Percentiles rank a stretch among this genome's conserved stretches.
Evolutionary conservation across 139 green algal species (phyloP).

Genomic region (Coelastrella sp.): DNA sequence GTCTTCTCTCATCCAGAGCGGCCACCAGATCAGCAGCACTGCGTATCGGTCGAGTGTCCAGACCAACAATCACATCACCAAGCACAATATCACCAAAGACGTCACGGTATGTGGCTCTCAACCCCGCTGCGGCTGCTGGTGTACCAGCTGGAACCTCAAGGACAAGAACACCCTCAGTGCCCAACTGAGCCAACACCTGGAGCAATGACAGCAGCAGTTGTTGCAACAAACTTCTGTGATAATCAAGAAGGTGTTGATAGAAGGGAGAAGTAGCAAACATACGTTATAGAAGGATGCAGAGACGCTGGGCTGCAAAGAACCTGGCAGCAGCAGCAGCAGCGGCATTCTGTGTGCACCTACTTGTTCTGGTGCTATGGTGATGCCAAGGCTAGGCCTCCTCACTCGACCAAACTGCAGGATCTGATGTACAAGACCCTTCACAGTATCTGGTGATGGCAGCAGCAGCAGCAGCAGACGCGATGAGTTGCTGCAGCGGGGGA

Average conservation of each 20-base stretch:
- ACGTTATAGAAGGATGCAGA: too few relatives aligned
- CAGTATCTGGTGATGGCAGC: too few relatives aligned
- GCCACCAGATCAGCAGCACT: slow-evolving; percentile 70
- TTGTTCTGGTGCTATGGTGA: slow-evolving; percentile 73
- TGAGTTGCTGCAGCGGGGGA: too few relatives aligned
- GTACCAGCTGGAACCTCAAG: slow-evolving; percentile 67
- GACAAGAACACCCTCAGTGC: slow-evolving; percentile 76
- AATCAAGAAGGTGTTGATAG: neutral
- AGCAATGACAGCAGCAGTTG: neutral
- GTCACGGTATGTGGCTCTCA: slow-evolving; percentile 74
- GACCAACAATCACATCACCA: slow-evolving; percentile 35
- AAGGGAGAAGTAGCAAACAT: too few relatives aligned
- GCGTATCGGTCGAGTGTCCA: slow-evolving; percentile 66
- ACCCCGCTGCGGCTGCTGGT: slow-evolving; percentile 47
- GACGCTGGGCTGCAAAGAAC: too few relatives aligned
- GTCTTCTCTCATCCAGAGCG: slow-evolving; percentile 67
- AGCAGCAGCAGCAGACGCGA: too few relatives aligned
- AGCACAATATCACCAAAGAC: slow-evolving; percentile 59
- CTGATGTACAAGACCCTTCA: slow-evolving; percentile 63
- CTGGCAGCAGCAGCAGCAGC: too few relatives aligned
- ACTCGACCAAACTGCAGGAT: slow-evolving; percentile 75
- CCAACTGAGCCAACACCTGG: slow-evolving; percentile 50
- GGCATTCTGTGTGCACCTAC: neutral
- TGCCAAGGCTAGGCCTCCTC: slow-evolving; percentile 67
- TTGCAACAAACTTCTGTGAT: neutral